Base-by-base conservation (phyloP, 306 rosid genomes). In the Pueraria montana region DNA sequence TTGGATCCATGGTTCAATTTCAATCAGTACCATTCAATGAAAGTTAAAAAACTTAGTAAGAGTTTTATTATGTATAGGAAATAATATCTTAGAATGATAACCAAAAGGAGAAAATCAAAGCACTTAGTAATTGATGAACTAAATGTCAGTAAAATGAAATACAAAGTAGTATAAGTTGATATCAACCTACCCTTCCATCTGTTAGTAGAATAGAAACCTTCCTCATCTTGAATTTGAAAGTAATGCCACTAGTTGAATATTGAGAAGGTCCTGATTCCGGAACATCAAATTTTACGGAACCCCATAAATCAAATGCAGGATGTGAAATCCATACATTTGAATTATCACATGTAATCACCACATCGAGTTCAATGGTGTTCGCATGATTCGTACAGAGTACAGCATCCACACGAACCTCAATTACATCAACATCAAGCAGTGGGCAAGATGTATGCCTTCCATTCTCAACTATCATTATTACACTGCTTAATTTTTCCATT, bases 111-210 rank as follows among this genome's bases (percentile, higher is more conserved):
- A 55, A 63, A 63, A 59, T 18, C 14, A 74, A 77, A 72, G 16
- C 11, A 58, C 36, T 45, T 34, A 45, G 53, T 2, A 18, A 64
- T n/a, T 13, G 21, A 26, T 53, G 34, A 78, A 68, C 16, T 14
- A 27, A 72, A 46, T 11, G 75, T 45, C 26, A 56, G 81, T 14
- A 23, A 64, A 82, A 45, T 20, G 55, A 79, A 66, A 50, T 58
- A 5, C 14, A 66, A n/a, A 49, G 11, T 43, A 6, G 58, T 16
- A 48, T 16, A 58, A 61, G 34, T 38, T 68, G 66, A 34, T 13
- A 59, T 18, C 62, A 73, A 50, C 88, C 65, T 90, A 96, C 99
- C 98, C 92, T 89, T 91, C 92, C 99, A 87, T 95, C 98, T 80
- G 92, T 89, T 20, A 95, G 90, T 63, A 95, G 91, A 84, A 95